Conservation (phyloP, 805 yeast genomes). For the Candida insectalens region DNA sequence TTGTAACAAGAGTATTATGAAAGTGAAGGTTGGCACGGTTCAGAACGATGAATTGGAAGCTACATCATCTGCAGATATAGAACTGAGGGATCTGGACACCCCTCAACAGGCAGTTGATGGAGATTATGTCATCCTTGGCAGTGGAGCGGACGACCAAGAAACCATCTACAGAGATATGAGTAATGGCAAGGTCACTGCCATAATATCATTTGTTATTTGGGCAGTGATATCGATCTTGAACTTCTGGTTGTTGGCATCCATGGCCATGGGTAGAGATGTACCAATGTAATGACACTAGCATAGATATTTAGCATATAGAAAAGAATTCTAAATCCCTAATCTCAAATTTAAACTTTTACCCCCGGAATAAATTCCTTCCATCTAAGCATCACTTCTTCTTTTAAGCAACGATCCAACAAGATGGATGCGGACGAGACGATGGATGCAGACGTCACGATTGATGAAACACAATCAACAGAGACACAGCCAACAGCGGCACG, state of each 20-base stretch:
- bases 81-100: conserved; percentile 1
- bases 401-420: too few species aligned
- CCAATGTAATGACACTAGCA: too few species aligned
- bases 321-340: not conserved
- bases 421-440: too few species aligned
- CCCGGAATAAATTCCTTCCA: too few species aligned
- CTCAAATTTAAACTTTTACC: not conserved
- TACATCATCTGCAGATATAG: not conserved
- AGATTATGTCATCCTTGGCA: not conserved
- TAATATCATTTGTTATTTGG: conserved; percentile 56
- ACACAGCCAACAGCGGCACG: too few species aligned
- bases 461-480: too few species aligned
- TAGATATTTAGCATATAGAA: not conserved
- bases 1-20: conserved; percentile 38
- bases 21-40: conserved; percentile 15
- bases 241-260: conserved; percentile 46
- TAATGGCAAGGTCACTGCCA: conserved; percentile 47
- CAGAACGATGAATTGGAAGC: conserved; percentile 3
- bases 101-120: not conserved
- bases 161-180: conserved; percentile 50
- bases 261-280: conserved; percentile 25
- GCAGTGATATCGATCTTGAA: conserved; percentile 62
- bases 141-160: not conserved
- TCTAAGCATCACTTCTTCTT: too few species aligned
- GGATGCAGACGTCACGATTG: too few species aligned